Evolutionary conservation across 768 basidiomycete genomes (phyloP), one percentile per base, ranked within the genome.

Genomic region (Russula lepida): DNA sequence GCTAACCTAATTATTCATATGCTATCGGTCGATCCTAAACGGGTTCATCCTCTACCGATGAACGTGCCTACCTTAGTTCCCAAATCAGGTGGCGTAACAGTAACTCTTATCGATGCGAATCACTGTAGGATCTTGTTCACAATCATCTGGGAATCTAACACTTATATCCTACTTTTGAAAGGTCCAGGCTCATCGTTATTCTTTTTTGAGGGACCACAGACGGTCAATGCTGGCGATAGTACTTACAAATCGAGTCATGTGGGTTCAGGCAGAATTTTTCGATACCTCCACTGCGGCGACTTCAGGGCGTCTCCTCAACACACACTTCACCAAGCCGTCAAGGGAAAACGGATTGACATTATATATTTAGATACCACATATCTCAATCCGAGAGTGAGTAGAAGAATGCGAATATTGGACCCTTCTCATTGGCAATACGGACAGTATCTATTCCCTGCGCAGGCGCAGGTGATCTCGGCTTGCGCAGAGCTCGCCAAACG

Each of bases 341-440:
- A 81, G 61, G 87, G 85, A 35, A 95, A 93, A 68, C 76, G 75
- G 35, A 81, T 98, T 7, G 93, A 98, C 66, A 83, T 86, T 54
- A 82, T 94, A 39, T 98, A 99, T 71, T 79, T 99, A 28, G 97
- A 99, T 70, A 98, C 97, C 4, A 99, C 97, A 0, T 98, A 98
- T 72, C 77, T 98, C 21, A 88, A 95, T 69, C 89, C 93, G 0
- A 90, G 86, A 80, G 86, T 76, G 41, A 21, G 65, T 47, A 9
- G 17, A 43, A 23, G 5, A 25, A 13, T 30, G 27, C 21, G 47
- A 5, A 19, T 19, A 23, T 9, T 37, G 43, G 11, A 28, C 13
- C 21, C 57, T 43, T 19, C 43, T 55, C 33, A 64, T 54, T 55
- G 4, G 9, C 12, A 27, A 57, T 37, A 23, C 11, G 54, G 28